Percentiles rank a stretch among this genome's conserved stretches.
Evolutionary conservation across 139 green algal genomes (phyloP).

Genomic region (Spirogloea muscicola): DNA sequence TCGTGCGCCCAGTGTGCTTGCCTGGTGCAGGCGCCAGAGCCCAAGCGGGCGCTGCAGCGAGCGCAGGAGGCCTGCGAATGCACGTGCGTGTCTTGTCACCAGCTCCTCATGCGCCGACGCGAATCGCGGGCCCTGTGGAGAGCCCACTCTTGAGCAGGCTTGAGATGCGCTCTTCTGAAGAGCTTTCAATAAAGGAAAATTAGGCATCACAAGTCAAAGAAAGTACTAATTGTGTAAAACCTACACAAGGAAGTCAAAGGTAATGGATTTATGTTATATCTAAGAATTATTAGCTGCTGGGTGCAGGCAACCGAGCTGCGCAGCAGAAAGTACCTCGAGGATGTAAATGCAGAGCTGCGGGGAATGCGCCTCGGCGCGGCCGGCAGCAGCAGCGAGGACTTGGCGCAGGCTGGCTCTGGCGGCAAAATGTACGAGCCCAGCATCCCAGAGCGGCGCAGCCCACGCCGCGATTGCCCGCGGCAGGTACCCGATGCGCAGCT

Average conservation of each 20-base stretch:
- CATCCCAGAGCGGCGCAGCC: constrained; percentile 14
- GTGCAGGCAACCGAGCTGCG: background rate
- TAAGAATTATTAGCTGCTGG: background rate
- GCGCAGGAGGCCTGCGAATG: constrained; percentile 4
- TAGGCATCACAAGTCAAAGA: too few species aligned
- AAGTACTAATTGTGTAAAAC: too few species aligned
- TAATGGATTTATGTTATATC: too few species aligned
- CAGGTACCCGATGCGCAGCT: constrained; percentile 5
- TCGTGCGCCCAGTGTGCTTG: too few species aligned
- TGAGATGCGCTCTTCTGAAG: too few species aligned
- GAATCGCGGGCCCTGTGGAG: background rate
- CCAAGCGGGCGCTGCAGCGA: constrained; percentile 12
- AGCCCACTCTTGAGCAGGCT: too few species aligned
- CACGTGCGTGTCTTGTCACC: background rate
- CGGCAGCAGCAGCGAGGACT: background rate
- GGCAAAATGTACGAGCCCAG: background rate
- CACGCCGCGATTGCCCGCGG: constrained; percentile 1
- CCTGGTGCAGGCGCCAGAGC: constrained; percentile 18
- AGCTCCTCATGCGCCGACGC: background rate
- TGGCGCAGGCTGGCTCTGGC: background rate
- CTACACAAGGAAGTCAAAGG: too few species aligned
- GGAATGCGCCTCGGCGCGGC: background rate
- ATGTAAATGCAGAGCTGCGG: background rate
- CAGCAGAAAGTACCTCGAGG: background rate
- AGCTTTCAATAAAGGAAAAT: too few species aligned